Conservation (phyloP, 2,329 filamentous ascomycete genomes). For the Exophiala bonariae region DNA sequence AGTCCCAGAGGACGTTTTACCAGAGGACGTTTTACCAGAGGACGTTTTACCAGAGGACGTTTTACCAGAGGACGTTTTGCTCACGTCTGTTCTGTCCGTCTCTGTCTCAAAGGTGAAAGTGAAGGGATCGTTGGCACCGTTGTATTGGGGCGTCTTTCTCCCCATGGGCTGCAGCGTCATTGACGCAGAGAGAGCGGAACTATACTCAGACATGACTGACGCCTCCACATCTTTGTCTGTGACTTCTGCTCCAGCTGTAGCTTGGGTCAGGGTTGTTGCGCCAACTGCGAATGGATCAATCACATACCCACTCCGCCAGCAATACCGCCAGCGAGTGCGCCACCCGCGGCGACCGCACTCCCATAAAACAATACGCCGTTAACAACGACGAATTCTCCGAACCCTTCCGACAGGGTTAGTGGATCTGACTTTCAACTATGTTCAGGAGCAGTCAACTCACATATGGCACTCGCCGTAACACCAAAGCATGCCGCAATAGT, state of each 20-base stretch:
- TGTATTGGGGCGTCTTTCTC: too few relatives aligned
- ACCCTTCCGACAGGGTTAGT: too few relatives aligned
- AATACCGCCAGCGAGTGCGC: conserved; percentile 1
- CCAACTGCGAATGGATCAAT: background rate
- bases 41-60: background rate
- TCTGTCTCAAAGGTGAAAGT: too few relatives aligned
- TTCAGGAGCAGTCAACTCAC: too few relatives aligned
- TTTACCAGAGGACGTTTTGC: background rate
- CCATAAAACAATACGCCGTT: conserved; percentile 5
- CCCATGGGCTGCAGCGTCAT: too few relatives aligned
- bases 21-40: background rate
- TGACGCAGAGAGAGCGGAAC: background rate
- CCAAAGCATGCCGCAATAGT: conserved; percentile 1
- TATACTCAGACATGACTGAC: background rate
- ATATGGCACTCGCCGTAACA: background rate
- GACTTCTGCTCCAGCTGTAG: background rate
- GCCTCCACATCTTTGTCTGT: background rate
- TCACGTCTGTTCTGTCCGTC: too few relatives aligned
- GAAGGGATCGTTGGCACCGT: too few relatives aligned
- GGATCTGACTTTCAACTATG: too few relatives aligned
- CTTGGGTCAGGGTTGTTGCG: background rate
- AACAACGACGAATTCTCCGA: conserved; percentile 2
- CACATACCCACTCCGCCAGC: background rate
- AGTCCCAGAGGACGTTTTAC: too few relatives aligned
- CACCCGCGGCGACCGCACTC: background rate